A percentile compares a stretch with the other conserved stretches of the same genome.
These are phyloP conservation scores for Pseudonitzschia multistriata DNA, from an alignment of 108 stramenopile species.

Conservation along the genomic window DNA sequence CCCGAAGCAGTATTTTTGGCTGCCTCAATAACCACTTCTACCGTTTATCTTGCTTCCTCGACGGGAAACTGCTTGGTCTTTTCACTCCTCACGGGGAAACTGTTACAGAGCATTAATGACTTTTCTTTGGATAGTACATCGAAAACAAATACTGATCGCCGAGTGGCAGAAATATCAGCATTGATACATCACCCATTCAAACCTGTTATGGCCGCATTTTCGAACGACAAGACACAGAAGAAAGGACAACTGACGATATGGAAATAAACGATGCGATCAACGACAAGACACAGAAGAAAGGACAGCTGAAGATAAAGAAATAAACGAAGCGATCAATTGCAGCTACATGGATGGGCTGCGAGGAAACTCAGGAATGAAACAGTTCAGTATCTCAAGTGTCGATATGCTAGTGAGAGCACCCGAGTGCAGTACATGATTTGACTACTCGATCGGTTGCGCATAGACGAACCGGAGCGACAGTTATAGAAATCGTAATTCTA, in stretches of 20 bases:
- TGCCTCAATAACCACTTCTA: conserved; percentile 62
- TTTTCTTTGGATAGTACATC: conserved; percentile 52
- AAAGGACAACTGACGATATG: conserved; percentile 69
- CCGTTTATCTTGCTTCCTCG: conserved; percentile 62
- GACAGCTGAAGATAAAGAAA: conserved; percentile 71
- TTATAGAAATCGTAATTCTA: too few species aligned
- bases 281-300: conserved; percentile 74
- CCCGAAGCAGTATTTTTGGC: conserved; percentile 42
- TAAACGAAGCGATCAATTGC: conserved; percentile 47
- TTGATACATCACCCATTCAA: conserved; percentile 73
- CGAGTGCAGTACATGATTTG: too few species aligned
- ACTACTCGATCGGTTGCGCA: too few species aligned
- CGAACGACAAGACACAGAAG: conserved; percentile 77
- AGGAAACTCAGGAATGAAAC: not conserved
- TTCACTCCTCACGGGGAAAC: conserved; percentile 49
- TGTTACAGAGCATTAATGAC: conserved; percentile 52
- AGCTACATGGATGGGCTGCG: conserved; percentile 28
- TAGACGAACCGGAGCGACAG: too few species aligned
- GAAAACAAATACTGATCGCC: conserved; percentile 19
- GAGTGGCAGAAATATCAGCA: conserved; percentile 55
- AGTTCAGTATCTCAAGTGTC: not conserved
- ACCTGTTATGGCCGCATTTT: conserved; percentile 62
- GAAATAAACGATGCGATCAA: conserved; percentile 55
- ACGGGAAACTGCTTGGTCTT: conserved; percentile 72
- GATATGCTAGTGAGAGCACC: too few species aligned